Percentiles rank a stretch among this genome's conserved stretches.
Evolutionary conservation across 108 stramenopile genomes (phyloP).

Genomic region (Cyclostephanos invisitatus): DNA sequence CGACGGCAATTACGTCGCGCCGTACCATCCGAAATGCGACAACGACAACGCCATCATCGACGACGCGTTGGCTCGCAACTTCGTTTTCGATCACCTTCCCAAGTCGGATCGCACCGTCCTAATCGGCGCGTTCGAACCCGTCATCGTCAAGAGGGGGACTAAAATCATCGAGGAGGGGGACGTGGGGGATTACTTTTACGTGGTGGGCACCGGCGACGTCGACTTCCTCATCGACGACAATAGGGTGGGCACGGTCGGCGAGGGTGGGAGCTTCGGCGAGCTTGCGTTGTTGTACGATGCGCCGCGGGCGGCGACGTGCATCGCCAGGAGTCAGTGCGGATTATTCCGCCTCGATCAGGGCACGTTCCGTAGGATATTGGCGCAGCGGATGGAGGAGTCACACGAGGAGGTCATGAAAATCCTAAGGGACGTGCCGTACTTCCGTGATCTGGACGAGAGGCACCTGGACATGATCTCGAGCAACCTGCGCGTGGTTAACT

Average conservation of each 20-base stretch:
- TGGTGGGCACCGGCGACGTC: constrained; percentile 63
- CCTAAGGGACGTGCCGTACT: constrained; percentile 67
- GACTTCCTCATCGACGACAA: constrained; percentile 72
- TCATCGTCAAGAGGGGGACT: constrained; percentile 50
- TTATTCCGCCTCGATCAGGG: constrained; percentile 81
- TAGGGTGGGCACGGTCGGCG: constrained; percentile 63
- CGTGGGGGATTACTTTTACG: constrained; percentile 91
- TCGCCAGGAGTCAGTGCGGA: constrained; percentile 54
- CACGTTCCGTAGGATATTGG: constrained; percentile 79
- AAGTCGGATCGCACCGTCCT: constrained; percentile 50
- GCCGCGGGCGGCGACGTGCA: constrained; percentile 90
- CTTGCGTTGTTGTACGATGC: constrained; percentile 91
- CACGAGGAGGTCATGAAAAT: constrained; percentile 67
- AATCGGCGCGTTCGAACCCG: constrained; percentile 70
- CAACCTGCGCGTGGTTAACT: constrained; percentile 51
- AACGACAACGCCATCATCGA: constrained; percentile 55
- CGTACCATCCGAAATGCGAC: constrained; percentile 55
- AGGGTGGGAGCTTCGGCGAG: constrained; percentile 89
- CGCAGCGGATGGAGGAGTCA: constrained; percentile 54
- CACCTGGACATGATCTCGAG: constrained; percentile 57
- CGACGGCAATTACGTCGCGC: constrained; percentile 12
- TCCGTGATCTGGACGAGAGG: constrained; percentile 53
- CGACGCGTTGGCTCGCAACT: constrained; percentile 61
- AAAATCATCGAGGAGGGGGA: constrained; percentile 93
- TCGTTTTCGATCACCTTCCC: constrained; percentile 74